A percentile compares a stretch with the other conserved stretches of the same genome.
phyloP scores from a whole-genome alignment of 129 eudicot genomes.

The Tagetes patula region DNA sequence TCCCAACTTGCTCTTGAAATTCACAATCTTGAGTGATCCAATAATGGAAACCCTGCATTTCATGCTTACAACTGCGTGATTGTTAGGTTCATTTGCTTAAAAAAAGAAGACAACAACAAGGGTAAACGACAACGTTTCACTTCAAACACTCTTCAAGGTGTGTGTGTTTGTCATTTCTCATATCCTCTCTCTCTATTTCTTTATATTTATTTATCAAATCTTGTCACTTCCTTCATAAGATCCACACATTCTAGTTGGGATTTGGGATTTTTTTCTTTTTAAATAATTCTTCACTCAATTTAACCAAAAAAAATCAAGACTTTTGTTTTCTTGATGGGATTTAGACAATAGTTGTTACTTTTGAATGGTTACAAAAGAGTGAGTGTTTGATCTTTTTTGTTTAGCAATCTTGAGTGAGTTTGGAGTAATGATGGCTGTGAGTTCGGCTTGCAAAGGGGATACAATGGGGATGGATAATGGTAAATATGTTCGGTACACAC shows the following conservation, averaged over 20 bases:
- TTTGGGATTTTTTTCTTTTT: too few relatives aligned
- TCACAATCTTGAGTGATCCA: conserved; percentile 45
- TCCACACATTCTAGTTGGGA: background rate
- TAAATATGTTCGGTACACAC: conserved; percentile 84
- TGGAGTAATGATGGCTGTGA: conserved; percentile 87
- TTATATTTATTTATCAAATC: background rate
- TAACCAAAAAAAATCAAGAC: background rate
- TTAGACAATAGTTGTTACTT: background rate
- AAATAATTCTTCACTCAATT: background rate
- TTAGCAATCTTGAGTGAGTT: conserved; percentile 15
- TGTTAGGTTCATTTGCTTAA: conserved; percentile 37
- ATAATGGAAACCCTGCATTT: conserved; percentile 54
- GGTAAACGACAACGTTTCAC: conserved; percentile 50
- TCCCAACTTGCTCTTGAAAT: conserved; percentile 12
- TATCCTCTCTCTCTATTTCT: conserved; percentile 1
- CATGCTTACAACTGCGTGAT: conserved; percentile 65
- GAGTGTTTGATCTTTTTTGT: conserved; percentile 16
- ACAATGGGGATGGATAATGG: conserved; percentile 73
- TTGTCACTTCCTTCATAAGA: conserved; percentile 21
- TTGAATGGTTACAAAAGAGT: conserved; percentile 8
- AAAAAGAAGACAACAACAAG: conserved; percentile 35
- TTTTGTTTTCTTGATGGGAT: conserved; percentile 15
- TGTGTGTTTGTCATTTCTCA: conserved; percentile 31
- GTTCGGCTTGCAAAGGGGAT: conserved; percentile 68
- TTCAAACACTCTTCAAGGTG: conserved; percentile 29